Percentiles rank a stretch among this genome's conserved stretches.
Conservation (phyloP, 768 basidiomycete genomes). For the Mrakia hoshinonis region DNA sequence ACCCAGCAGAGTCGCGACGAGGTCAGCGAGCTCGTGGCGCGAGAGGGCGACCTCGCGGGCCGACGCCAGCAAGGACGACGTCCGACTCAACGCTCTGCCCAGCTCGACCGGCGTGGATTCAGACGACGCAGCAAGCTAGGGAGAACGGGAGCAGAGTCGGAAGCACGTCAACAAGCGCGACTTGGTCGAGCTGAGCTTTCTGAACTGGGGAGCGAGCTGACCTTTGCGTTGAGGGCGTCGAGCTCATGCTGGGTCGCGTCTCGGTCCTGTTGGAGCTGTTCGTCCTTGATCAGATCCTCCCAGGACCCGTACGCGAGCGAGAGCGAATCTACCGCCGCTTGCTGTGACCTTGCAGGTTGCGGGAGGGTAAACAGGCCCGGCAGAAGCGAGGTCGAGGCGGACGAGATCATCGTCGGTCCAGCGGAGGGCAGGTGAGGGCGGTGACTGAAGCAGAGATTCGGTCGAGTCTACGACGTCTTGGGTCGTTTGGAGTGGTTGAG, state of each 20-base stretch:
- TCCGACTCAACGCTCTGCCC: background rate
- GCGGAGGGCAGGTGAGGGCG: no score
- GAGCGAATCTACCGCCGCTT: background rate
- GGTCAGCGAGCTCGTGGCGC: slow-evolving; percentile 25
- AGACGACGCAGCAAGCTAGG: background rate
- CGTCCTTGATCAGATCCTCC: slow-evolving; percentile 10
- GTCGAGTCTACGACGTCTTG: no score
- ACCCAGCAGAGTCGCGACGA: slow-evolving; percentile 6
- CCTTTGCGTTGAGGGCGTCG: background rate
- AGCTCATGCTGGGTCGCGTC: background rate
- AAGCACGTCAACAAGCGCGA: no score
- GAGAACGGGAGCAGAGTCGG: background rate
- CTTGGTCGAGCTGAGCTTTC: no score
- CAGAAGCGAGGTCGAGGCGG: background rate
- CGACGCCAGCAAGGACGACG: slow-evolving; percentile 4
- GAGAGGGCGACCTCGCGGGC: slow-evolving; percentile 23
- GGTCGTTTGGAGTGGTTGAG: no score
- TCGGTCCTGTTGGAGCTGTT: slow-evolving; percentile 7
- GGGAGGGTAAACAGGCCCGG: background rate
- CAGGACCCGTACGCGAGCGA: background rate
- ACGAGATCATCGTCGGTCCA: no score
- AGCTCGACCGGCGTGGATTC: background rate
- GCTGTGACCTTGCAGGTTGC: background rate
- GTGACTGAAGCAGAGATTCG: no score
- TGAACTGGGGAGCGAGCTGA: background rate